Evolutionary conservation across 176 grass and related monocot species (phyloP), one percentile per base, ranked within the genome.

Genomic region (Elaeis guineensis): DNA sequence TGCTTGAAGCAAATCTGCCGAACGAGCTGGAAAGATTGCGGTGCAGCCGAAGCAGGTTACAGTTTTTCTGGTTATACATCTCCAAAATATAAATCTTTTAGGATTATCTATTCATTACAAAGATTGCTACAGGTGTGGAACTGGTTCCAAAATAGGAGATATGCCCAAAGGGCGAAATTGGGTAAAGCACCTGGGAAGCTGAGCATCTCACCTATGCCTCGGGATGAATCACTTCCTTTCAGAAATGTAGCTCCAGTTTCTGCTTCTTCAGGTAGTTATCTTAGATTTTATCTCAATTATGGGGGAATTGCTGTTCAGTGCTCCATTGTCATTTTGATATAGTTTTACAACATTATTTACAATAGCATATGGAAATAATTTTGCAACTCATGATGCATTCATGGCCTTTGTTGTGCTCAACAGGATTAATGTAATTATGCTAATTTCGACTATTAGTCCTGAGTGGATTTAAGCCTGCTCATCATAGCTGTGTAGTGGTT

Each of bases 91-190:
- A 19, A 23, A 16, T 8, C 24, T 39, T 19, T 51, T 6, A 5
- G 2, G 15, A 23, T 16, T 17, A 44, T 30, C 19, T 25, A 16
- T n/a, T 73, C 35, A 55, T 25, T 48, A 44, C 9, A 3, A 55
- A 19, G 53, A 6, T 28, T 71, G 28, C 50, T 77, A 49, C 70
- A 98, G 93, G 94, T 99, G 3, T 99, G 94, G 94, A 99, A 93
- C 57, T 99, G 94, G 94, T 99, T 99, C 63, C 94, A 99, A 62
- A 99, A 99, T 76, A 77, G 88, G 71, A 85, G 94, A 63, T 91
- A 99, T 79, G 86, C 88, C 61, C 88, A 93, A 59, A 84, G 85
- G 57, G 77, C 94, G 52, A 99, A 87, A 62, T 75, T 55, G n/a
- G 49, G 62, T 61, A 77, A 73, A 52, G 58, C 62, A 55, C 21